A percentile compares a stretch with the other conserved stretches of the same genome.
Conservation (phyloP, 805 yeast genomes). For the Wickerhamiella brachini region DNA sequence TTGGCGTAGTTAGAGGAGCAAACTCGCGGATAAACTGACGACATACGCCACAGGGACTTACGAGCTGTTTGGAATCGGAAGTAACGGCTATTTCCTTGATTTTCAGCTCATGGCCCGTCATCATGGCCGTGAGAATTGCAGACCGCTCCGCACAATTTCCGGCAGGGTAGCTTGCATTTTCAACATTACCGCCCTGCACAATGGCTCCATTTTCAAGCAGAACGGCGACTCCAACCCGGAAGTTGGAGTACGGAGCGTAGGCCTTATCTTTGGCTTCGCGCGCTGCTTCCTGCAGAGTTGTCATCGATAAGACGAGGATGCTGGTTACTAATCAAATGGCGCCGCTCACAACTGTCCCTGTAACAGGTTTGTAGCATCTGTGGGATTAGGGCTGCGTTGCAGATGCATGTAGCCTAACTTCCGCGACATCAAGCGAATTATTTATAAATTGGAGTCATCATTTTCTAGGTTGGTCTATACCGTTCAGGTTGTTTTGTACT, state of each 20-base stretch:
- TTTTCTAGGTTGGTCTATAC: no score
- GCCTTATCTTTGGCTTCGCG: slow-evolving; percentile 35
- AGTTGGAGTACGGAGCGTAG: slow-evolving; percentile 62
- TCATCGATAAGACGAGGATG: background rate
- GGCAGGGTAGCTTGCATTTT: slow-evolving; percentile 82
- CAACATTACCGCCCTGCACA: slow-evolving; percentile 74
- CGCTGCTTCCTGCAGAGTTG: slow-evolving; percentile 8
- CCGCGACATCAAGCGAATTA: background rate
- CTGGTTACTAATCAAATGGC: no score
- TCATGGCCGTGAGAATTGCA: slow-evolving; percentile 42
- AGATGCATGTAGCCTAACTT: background rate
- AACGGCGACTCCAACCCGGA: slow-evolving; percentile 74
- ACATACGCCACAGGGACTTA: slow-evolving; percentile 90
- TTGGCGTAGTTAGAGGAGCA: slow-evolving; percentile 35
- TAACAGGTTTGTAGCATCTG: background rate
- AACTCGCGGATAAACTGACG: slow-evolving; percentile 84
- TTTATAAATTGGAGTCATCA: no score
- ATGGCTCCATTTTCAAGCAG: slow-evolving; percentile 36
- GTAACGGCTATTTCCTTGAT: slow-evolving; percentile 56
- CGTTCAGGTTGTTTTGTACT: no score
- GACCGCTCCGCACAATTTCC: slow-evolving; percentile 67
- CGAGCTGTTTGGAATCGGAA: slow-evolving; percentile 41
- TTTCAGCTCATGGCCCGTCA: slow-evolving; percentile 19
- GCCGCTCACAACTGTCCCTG: no score
- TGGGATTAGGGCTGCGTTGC: background rate